Evolutionary conservation across 1,284 basidiomycete species (phyloP).

Genomic region (Leucoagaricus sp.): DNA sequence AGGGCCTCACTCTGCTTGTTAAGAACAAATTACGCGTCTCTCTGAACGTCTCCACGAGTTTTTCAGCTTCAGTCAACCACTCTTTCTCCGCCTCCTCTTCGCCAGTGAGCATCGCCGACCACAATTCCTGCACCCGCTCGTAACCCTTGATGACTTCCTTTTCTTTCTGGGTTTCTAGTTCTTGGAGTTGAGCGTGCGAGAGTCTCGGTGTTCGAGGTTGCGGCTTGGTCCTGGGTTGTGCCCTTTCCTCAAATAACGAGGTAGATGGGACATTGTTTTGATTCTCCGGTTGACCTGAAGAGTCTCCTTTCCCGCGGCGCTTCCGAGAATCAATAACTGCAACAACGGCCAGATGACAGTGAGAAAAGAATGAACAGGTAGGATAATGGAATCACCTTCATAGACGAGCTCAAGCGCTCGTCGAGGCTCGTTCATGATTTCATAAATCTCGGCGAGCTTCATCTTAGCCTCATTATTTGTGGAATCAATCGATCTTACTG

Average conservation of each 20-base stretch:
- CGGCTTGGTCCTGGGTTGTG: conserved; percentile 35
- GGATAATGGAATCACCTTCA: conserved; percentile 56
- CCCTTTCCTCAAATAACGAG: conserved; percentile 63
- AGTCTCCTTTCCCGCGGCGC: conserved; percentile 39
- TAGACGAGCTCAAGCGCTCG: conserved; percentile 87
- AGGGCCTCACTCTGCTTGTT: conserved; percentile 60
- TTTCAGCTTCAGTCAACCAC: conserved; percentile 86
- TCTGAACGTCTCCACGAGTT: conserved; percentile 85
- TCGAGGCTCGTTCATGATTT: conserved; percentile 76
- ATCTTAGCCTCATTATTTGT: conserved; percentile 81
- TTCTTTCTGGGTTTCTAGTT: conserved; percentile 64
- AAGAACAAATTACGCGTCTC: conserved; percentile 84
- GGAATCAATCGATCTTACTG: conserved; percentile 76
- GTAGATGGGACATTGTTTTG: conserved; percentile 27
- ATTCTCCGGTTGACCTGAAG: conserved; percentile 24
- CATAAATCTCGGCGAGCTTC: conserved; percentile 88
- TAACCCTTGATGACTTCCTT: conserved; percentile 57
- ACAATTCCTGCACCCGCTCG: conserved; percentile 69
- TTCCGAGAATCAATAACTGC: conserved; percentile 71
- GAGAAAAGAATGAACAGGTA: neutral
- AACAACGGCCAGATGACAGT: too few species aligned
- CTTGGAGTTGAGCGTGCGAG: conserved; percentile 53
- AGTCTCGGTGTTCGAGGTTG: conserved; percentile 42
- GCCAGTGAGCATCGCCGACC: conserved; percentile 26
- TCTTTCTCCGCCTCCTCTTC: conserved; percentile 48